Evolutionary conservation across 2,329 filamentous ascomycete genomes (phyloP).

Genomic region (Xylaria multiplex): DNA sequence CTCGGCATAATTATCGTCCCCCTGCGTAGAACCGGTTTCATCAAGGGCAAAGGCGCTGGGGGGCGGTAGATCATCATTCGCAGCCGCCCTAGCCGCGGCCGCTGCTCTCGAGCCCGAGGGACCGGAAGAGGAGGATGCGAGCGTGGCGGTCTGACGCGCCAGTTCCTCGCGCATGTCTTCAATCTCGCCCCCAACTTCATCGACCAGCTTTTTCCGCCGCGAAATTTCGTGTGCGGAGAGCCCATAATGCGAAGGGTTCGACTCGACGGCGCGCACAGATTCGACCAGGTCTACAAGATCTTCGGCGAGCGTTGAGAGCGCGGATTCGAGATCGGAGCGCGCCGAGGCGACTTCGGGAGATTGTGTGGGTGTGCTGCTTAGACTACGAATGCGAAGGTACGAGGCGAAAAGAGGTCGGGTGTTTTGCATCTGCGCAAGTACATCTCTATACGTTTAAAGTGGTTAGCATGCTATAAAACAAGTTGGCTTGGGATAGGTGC

Average conservation of each 20-base stretch:
- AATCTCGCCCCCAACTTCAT: conserved; percentile 88
- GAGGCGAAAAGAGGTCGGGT: conserved; percentile 91
- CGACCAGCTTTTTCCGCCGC: conserved; percentile 82
- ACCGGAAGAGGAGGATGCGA: conserved; percentile 43
- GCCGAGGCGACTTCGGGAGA: conserved; percentile 89
- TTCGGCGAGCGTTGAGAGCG: conserved; percentile 76
- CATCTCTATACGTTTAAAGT: conserved; percentile 70
- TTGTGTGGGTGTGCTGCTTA: conserved; percentile 70
- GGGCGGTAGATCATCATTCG: conserved; percentile 60
- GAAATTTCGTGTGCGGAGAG: conserved; percentile 84
- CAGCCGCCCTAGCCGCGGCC: conserved; percentile 48
- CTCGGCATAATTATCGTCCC: conserved; percentile 73
- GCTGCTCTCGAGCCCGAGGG: conserved; percentile 28
- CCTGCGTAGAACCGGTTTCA: conserved; percentile 54
- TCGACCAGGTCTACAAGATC: conserved; percentile 90
- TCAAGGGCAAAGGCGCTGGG: conserved; percentile 69
- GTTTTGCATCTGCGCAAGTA: conserved; percentile 81
- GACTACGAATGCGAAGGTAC: conserved; percentile 93
- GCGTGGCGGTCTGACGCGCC: conserved; percentile 63
- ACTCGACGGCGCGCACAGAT: conserved; percentile 87
- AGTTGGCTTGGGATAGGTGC: conserved; percentile 21
- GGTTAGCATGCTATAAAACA: conserved; percentile 4
- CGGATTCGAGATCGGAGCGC: conserved; percentile 71
- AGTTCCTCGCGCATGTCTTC: conserved; percentile 90
- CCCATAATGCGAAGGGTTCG: conserved; percentile 86